Base-by-base conservation (phyloP, 805 yeast species). In the Saturnispora sekii region DNA sequence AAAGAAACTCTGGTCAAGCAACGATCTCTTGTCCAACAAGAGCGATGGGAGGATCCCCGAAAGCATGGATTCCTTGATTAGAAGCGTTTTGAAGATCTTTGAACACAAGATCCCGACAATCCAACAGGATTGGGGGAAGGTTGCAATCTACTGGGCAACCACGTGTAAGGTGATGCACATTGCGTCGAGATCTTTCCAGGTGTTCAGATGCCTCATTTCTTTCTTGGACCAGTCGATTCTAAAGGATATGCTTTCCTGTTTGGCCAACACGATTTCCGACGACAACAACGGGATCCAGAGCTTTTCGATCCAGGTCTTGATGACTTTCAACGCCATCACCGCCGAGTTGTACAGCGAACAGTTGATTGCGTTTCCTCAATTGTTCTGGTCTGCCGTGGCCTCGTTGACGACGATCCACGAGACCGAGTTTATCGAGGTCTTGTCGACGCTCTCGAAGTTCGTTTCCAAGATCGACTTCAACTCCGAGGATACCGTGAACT, bases 101-200 rank as follows among this genome's bases (percentile, higher is more conserved):
- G 62, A 56, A 29, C 64, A 69, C 0, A 61, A 69, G 0, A 62
- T 65, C 18, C 74, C 79, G 1, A 51, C 56, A 8, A 66, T 88
- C 35, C 94, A 83, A 58, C 74, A 74, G 35, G 84, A 81, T 41
- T 93, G 98, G 98, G 81, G 95, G 41, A 67, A 81, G 31, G 77
- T 76, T 3, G 82, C 97, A 0, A 68, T 94, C 32, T 71, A 74
- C 28, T 93, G 98, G 98, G 97, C 98, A 0, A 93, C 98, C 0
- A 81, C 96, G 1, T 93, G 97, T 66, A 94, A 97, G 2, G 97
- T 90, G 2, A 73, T 97, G 56, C 99, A 94, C 59, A 76, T 93
- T 53, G 98, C 99, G 0, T 93, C 98, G 53, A 74, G 98, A 21
- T 89, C 97, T 0, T 90, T 94, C 63, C 98, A 93, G 59, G 73